These are phyloP conservation scores for Fusarium circinatum DNA, from an alignment of 2,329 filamentous ascomycete species.

Conservation along the genomic window DNA sequence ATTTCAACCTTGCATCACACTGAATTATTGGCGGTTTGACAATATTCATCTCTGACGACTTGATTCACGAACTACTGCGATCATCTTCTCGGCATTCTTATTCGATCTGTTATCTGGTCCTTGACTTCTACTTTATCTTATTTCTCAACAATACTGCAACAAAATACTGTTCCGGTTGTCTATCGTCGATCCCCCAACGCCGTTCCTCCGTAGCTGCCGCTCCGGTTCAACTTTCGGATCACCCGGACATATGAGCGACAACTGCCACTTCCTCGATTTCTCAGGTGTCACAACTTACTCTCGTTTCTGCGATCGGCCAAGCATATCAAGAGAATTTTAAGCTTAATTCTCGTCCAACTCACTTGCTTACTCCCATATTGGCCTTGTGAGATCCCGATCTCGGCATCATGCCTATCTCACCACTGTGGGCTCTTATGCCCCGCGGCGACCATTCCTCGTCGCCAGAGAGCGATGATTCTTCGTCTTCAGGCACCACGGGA, in stretches of 20 bases:
- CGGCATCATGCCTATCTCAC: slow-evolving; percentile 24
- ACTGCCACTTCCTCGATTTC: slow-evolving; percentile 7
- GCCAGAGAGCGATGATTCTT: slow-evolving; percentile 30
- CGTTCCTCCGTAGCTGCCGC: slow-evolving; percentile 20
- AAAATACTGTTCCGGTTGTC: slow-evolving; percentile 8
- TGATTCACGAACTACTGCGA: neutral
- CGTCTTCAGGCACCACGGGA: slow-evolving; percentile 22
- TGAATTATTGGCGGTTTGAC: slow-evolving; percentile 14
- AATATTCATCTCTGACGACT: slow-evolving; percentile 1
- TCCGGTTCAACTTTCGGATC: slow-evolving; percentile 38
- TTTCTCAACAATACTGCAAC: neutral
- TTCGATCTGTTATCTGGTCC: neutral
- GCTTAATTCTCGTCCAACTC: slow-evolving; percentile 13
- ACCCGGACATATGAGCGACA: slow-evolving; percentile 21
- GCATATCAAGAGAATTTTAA: slow-evolving; percentile 11
- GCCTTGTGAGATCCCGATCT: neutral
- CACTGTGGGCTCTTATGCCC: slow-evolving; percentile 19
- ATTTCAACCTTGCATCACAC: slow-evolving; percentile 7
- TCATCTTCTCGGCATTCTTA: slow-evolving; percentile 2
- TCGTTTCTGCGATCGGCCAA: slow-evolving; percentile 3
- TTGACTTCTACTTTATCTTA: neutral
- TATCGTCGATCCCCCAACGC: slow-evolving; percentile 30
- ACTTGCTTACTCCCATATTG: neutral
- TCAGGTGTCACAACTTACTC: slow-evolving; percentile 10
- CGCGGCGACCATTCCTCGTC: slow-evolving; percentile 41